These are phyloP conservation scores for Cutaneotrichosporon cavernicola DNA, from an alignment of 1,284 basidiomycete species.

Conservation along the genomic window DNA sequence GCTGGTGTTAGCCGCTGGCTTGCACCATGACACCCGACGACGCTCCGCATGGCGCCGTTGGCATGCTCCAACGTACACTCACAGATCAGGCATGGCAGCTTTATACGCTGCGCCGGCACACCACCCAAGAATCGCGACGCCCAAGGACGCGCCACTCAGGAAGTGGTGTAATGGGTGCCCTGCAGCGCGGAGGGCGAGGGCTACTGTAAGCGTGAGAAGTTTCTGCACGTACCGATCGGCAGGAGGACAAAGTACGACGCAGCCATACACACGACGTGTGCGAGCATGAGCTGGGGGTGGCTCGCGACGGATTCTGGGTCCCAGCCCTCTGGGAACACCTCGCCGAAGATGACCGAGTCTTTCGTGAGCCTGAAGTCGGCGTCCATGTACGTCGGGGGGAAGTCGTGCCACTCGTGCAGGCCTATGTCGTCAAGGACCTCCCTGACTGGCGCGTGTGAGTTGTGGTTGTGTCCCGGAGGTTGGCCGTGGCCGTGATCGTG, in stretches of 20 bases:
- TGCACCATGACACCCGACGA: not conserved
- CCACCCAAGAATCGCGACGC: constrained; percentile 41
- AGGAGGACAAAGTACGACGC: constrained; percentile 44
- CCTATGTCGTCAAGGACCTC: constrained; percentile 36
- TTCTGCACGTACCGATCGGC: constrained; percentile 37
- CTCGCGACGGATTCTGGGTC: constrained; percentile 30
- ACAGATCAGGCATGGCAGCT: constrained; percentile 41
- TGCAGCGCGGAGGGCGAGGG: constrained; percentile 42
- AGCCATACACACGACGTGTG: constrained; percentile 37
- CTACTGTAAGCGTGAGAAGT: constrained; percentile 21
- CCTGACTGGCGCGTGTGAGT: constrained; percentile 35
- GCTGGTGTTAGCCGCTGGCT: constrained; percentile 24
- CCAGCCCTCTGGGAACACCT: constrained; percentile 41
- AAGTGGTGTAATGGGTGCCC: constrained; percentile 42
- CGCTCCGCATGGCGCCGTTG: not conserved
- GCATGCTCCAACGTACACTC: constrained; percentile 16
- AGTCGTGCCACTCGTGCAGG: constrained; percentile 42
- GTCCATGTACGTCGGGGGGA: constrained; percentile 44
- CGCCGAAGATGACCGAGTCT: constrained; percentile 43
- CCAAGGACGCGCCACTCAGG: constrained; percentile 35
- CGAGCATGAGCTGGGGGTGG: constrained; percentile 37
- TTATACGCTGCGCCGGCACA: constrained; percentile 44
- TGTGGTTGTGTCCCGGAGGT: constrained; percentile 30
- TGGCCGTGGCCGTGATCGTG: not conserved
- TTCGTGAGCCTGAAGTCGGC: constrained; percentile 42